A percentile compares a stretch with the other conserved stretches of the same genome.
These are phyloP conservation scores for Fraxinus xanthoxyloides DNA, from an alignment of 305 asterid species.

Conservation along the genomic window DNA sequence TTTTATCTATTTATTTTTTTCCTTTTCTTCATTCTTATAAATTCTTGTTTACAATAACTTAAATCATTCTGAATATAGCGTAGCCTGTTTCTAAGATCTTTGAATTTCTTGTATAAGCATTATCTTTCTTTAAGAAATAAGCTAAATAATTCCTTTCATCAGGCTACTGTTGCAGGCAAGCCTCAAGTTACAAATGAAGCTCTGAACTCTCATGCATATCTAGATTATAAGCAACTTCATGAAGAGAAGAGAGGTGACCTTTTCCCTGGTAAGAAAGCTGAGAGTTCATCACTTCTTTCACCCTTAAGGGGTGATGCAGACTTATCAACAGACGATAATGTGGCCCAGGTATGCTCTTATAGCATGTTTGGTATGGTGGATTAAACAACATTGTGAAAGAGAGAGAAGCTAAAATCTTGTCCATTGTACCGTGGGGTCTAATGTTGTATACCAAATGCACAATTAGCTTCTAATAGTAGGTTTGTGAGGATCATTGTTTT, in stretches of 20 bases:
- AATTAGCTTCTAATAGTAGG: conserved; percentile 1
- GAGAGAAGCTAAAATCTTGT: not conserved
- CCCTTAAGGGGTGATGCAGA: conserved; percentile 39
- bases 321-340: conserved; percentile 46
- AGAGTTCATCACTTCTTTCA: conserved; percentile 27
- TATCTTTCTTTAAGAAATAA: not conserved
- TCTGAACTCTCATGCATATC: conserved; percentile 23
- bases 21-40: not conserved
- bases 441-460: not conserved
- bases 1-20: not conserved
- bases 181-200: conserved; percentile 32
- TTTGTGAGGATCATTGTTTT: not conserved
- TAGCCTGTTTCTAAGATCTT: conserved; percentile 2
- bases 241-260: conserved; percentile 23
- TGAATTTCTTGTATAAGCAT: not conserved
- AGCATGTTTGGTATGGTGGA: not conserved
- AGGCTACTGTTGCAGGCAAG: conserved; percentile 41
- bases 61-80: not conserved
- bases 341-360: conserved; percentile 56
- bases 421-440: not conserved
- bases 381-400: not conserved
- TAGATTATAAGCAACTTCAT: conserved; percentile 24
- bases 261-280: conserved; percentile 40
- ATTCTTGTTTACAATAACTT: not conserved
- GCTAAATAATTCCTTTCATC: conserved; percentile 12